A percentile compares a stretch with the other conserved stretches of the same genome.
Conservation (phyloP, 1,284 basidiomycete species). For the Bondarzewia mesenterica region DNA sequence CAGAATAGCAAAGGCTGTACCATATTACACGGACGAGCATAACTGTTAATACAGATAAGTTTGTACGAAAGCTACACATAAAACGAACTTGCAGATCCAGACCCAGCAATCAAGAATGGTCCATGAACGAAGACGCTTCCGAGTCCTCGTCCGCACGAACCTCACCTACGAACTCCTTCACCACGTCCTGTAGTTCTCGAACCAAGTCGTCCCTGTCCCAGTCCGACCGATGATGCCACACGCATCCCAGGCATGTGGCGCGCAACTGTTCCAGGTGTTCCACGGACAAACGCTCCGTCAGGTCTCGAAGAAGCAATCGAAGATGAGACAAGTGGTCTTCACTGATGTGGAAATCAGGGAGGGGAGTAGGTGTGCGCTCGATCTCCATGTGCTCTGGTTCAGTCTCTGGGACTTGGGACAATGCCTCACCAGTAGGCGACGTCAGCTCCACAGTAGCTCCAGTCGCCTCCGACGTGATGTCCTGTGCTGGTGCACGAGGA, state of each 20-base stretch:
- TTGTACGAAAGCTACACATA: neutral
- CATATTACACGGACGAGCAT: neutral
- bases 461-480: too few relatives aligned
- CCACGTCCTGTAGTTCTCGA: conserved; percentile 43
- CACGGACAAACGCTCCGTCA: conserved; percentile 57
- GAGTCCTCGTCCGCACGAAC: conserved; percentile 24
- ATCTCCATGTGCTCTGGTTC: conserved; percentile 36
- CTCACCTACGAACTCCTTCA: conserved; percentile 55
- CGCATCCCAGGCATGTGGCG: conserved; percentile 68
- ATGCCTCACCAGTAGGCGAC: neutral
- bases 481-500: too few relatives aligned
- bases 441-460: too few relatives aligned
- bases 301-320: conserved; percentile 34
- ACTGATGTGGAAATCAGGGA: conserved; percentile 62
- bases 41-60: conserved; percentile 1
- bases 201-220: conserved; percentile 79
- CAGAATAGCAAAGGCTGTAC: neutral
- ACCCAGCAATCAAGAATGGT: neutral
- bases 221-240: conserved; percentile 76
- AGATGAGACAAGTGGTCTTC: conserved; percentile 38
- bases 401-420: neutral
- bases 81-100: neutral
- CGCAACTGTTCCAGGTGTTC: conserved; percentile 94
- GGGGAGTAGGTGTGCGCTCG: conserved; percentile 51
- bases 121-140: conserved; percentile 1